Evolutionary conservation across 345 rosid species (phyloP), one percentile per base, ranked within the genome.

Genomic region (Salix dunnii): DNA sequence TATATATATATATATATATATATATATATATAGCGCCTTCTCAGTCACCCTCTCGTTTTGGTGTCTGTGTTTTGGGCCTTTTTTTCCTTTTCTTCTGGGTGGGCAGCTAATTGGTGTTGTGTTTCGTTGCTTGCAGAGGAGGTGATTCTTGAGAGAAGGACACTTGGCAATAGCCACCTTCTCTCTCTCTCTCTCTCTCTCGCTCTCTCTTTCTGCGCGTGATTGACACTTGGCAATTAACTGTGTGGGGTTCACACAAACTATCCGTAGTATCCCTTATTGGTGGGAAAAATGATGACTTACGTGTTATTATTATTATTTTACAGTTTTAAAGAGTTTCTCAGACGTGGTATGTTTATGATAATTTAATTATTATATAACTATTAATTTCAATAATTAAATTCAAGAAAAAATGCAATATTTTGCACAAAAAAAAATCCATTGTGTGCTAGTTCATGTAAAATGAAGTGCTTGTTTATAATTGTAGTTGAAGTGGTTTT

Each of bases 131-230:
- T 36, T 48, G 75, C 49, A 60, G 61, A 18, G n/a, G n/a, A 38
- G 60, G 17, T 21, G 33, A 23, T 23, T n/a, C 10, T 23, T 67
- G 46, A 51, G 53, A 36, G 55, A 46, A 23, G 6, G 80, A 77
- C 80, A 77, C 71, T 46, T 63, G 80, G 64, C 75, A 63, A 27
- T 0, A 1, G 40, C 76, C 63, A 9, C 42, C 60, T 6, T 64
- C 23, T 11, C 11, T 0, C 38, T n/a, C n/a, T n/a, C n/a, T n/a
- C n/a, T n/a, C n/a, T n/a, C n/a, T n/a, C n/a, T n/a, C n/a, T n/a
- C n/a, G n/a, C 49, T 51, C 30, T 42, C 55, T 25, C 51, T 67
- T 28, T 38, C 61, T 20, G 27, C 43, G 14, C 12, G 43, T 40
- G 43, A 38, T 40, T 40, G 43, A n/a, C 5, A 58, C 63, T 4